Evolutionary conservation across 176 grass and related monocot genomes (phyloP).

Genomic region (Carex parvula): DNA sequence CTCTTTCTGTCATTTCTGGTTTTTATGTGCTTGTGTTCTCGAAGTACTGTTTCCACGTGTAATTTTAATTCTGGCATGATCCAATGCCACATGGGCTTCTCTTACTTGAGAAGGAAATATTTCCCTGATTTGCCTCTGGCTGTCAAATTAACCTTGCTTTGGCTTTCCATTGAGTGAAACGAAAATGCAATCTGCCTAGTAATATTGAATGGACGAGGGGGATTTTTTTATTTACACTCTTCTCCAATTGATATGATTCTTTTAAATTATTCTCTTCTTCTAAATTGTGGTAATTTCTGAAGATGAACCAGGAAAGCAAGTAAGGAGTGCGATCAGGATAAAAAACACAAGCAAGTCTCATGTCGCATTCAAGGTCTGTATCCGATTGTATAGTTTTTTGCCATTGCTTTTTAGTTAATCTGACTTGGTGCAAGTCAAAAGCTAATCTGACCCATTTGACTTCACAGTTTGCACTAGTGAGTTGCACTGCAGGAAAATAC

Average conservation of each 20-base stretch:
- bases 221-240: background rate
- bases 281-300: conserved; percentile 24
- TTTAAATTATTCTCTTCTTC: background rate
- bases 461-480: background rate
- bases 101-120: background rate
- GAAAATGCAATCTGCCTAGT: background rate
- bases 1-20: background rate
- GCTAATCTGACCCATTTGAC: background rate
- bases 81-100: background rate
- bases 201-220: background rate
- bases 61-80: background rate
- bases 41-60: background rate
- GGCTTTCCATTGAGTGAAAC: background rate
- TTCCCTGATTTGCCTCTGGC: background rate
- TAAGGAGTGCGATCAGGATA: conserved; percentile 85
- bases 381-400: background rate
- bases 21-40: background rate
- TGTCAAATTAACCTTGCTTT: background rate
- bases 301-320: conserved; percentile 99
- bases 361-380: conserved; percentile 89
- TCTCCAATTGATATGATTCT: background rate
- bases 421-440: background rate
- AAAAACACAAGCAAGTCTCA: conserved; percentile 96
- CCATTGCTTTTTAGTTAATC: background rate
- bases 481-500: background rate